Conservation (phyloP, 2,329 filamentous ascomycete species). For the Exophiala spinifera region DNA sequence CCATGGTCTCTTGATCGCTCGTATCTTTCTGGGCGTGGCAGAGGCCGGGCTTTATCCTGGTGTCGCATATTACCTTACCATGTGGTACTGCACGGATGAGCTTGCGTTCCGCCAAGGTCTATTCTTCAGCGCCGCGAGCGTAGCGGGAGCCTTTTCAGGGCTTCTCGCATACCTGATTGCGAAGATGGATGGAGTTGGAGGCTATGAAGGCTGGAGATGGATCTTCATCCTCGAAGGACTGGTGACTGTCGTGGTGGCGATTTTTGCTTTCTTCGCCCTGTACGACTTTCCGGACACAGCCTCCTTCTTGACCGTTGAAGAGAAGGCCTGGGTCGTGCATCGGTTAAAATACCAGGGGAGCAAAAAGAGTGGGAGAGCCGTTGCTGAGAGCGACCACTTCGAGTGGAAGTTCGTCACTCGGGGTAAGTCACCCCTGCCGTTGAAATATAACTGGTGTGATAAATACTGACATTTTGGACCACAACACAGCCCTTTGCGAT, state of each 20-base stretch:
- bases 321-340: slow-evolving; percentile 39
- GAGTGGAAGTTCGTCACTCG: slow-evolving; percentile 40
- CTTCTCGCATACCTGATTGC: slow-evolving; percentile 51
- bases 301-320: slow-evolving; percentile 40
- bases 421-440: slow-evolving; percentile 34
- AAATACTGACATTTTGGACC: background rate
- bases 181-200: slow-evolving; percentile 50
- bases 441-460: no score
- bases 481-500: slow-evolving; percentile 38
- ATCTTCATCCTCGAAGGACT: slow-evolving; percentile 56
- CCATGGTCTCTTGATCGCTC: slow-evolving; percentile 16
- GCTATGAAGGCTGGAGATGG: slow-evolving; percentile 49
- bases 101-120: slow-evolving; percentile 44
- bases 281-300: slow-evolving; percentile 46
- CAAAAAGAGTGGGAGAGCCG: slow-evolving; percentile 28
- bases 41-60: slow-evolving; percentile 17
- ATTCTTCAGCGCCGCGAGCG: slow-evolving; percentile 47
- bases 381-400: slow-evolving; percentile 33
- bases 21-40: slow-evolving; percentile 25
- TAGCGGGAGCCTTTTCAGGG: slow-evolving; percentile 53
- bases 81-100: slow-evolving; percentile 46
- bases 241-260: slow-evolving; percentile 42
- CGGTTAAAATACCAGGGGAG: slow-evolving; percentile 38
- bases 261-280: slow-evolving; percentile 43
- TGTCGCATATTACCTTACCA: slow-evolving; percentile 40